These are phyloP conservation scores for Ganoderma multipileum DNA, from an alignment of 1,284 basidiomycete genomes.

Conservation along the genomic window DNA sequence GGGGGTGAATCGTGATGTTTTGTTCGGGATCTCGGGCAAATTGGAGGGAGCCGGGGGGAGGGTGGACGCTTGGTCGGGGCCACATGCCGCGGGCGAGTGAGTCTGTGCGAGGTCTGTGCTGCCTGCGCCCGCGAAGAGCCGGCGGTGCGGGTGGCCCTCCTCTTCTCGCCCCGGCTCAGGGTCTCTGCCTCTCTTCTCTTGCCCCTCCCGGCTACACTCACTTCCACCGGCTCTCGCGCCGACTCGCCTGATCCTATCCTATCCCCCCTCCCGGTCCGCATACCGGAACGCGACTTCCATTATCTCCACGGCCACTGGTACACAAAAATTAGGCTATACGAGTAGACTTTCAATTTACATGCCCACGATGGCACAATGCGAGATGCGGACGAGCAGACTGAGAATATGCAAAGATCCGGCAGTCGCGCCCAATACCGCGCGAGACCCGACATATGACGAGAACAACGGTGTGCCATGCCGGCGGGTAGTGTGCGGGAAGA, in stretches of 20 bases:
- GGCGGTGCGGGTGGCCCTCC: slow-evolving; percentile 1
- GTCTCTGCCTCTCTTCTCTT: neutral
- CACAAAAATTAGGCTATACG: slow-evolving; percentile 21
- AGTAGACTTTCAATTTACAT: slow-evolving; percentile 10
- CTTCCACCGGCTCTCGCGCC: slow-evolving; percentile 3
- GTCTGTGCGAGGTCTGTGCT: neutral
- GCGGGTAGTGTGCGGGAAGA: slow-evolving; percentile 5
- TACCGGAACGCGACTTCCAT: slow-evolving; percentile 8
- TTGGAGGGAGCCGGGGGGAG: slow-evolving; percentile 1
- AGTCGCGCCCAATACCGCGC: neutral
- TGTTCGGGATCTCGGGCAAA: slow-evolving; percentile 15
- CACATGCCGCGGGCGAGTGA: slow-evolving; percentile 10
- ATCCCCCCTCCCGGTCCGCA: slow-evolving; percentile 7
- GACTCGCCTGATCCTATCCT: neutral
- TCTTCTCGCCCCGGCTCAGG: slow-evolving; percentile 1
- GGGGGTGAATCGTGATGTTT: slow-evolving; percentile 18
- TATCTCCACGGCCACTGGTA: slow-evolving; percentile 2
- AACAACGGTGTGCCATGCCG: neutral
- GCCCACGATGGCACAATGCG: neutral
- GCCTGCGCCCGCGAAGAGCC: slow-evolving; percentile 5
- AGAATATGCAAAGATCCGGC: neutral
- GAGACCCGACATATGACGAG: slow-evolving; percentile 5
- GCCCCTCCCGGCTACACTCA: neutral
- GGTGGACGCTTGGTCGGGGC: slow-evolving; percentile 14
- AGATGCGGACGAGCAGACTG: neutral